phyloP scores from a whole-genome alignment of 768 basidiomycete species.

The Calocybe cyanea region DNA sequence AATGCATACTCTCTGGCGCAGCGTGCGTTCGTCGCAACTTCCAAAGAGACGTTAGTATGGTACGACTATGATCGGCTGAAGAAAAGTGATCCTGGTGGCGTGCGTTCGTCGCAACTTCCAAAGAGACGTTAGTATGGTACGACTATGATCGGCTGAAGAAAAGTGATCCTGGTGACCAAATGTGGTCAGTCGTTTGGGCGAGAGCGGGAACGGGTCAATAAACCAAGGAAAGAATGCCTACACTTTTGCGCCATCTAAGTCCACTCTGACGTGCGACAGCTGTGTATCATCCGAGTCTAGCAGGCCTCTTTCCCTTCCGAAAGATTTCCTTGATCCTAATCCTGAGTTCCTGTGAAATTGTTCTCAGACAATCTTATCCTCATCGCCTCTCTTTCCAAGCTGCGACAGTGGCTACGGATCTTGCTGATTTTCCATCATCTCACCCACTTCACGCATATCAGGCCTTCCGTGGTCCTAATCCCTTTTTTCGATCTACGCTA shows the following conservation, averaged over 20 bases:
- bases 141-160: conserved; percentile 70
- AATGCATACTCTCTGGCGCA: conserved; percentile 66
- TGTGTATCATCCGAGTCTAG: background rate
- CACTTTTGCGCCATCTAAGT: background rate
- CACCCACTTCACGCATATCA: too few relatives aligned
- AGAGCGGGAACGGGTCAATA: conserved; percentile 9
- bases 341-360: too few relatives aligned
- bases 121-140: conserved; percentile 71
- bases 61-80: conserved; percentile 68
- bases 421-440: background rate
- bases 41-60: conserved; percentile 68
- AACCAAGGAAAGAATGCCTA: too few relatives aligned
- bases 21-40: conserved; percentile 57
- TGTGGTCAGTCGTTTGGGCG: conserved; percentile 30
- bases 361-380: too few relatives aligned
- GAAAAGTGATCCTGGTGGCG: conserved; percentile 67
- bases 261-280: background rate
- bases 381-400: background rate
- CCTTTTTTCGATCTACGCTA: too few relatives aligned
- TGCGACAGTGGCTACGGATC: background rate
- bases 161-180: conserved; percentile 54
- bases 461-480: too few relatives aligned
- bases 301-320: background rate
- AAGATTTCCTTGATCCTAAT: background rate
- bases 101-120: conserved; percentile 60